Evolutionary conservation across 2,329 filamentous ascomycete genomes (phyloP).

Genomic region (Venturia nashicola): DNA sequence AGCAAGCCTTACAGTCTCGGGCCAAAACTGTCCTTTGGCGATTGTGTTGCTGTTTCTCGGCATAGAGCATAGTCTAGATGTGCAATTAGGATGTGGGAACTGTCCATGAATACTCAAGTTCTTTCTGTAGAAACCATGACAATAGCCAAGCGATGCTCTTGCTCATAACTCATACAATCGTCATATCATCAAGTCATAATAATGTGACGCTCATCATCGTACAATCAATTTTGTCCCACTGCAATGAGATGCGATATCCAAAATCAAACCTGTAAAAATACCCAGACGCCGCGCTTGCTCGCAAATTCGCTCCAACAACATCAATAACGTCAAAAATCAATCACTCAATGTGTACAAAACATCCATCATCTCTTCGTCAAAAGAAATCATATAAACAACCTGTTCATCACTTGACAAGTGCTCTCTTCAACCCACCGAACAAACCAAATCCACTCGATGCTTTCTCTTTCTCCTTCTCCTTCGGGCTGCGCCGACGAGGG

Average conservation of each 20-base stretch:
- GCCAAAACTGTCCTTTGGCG: no score
- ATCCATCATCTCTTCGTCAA: background rate
- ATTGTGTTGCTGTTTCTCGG: no score
- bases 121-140: no score
- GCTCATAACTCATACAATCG: background rate
- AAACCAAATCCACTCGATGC: background rate
- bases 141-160: background rate
- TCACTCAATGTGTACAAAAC: background rate
- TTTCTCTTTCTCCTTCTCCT: background rate
- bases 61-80: no score
- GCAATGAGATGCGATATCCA: background rate
- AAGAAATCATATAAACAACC: background rate
- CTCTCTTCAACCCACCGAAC: constrained; percentile 5
- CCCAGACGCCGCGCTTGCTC: background rate
- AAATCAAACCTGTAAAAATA: background rate
- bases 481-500: background rate
- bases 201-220: background rate
- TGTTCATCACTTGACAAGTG: constrained; percentile 2
- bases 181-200: background rate
- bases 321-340: background rate
- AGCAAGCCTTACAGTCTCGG: no score
- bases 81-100: no score
- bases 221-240: background rate
- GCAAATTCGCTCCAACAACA: background rate
- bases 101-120: no score